Percentiles rank a stretch among this genome's conserved stretches.
Evolutionary conservation across 352 stramenopile genomes (phyloP).

Genomic region (Globisporangium spinosum): DNA sequence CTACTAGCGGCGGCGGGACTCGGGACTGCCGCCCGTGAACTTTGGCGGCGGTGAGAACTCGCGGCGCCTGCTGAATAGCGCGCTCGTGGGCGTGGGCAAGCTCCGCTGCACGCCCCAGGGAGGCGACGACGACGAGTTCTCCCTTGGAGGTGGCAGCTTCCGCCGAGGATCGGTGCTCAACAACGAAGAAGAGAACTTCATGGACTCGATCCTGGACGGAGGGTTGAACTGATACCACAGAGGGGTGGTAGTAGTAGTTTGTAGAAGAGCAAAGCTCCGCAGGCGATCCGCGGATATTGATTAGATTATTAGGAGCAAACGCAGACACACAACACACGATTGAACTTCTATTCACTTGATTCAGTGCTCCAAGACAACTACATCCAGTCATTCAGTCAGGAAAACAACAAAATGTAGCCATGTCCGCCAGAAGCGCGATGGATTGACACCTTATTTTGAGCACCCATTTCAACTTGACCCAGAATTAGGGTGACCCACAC

Average conservation of each 20-base stretch:
- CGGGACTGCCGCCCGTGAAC: conserved; percentile 37
- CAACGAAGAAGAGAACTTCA: conserved; percentile 81
- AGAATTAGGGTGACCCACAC: conserved; percentile 2
- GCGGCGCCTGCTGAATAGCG: conserved; percentile 59
- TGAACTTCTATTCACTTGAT: background rate
- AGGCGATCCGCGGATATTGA: background rate
- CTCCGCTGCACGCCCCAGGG: conserved; percentile 53
- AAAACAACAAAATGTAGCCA: background rate
- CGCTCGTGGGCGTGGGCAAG: conserved; percentile 59
- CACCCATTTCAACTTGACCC: background rate
- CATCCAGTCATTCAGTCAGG: background rate
- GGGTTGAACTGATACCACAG: conserved; percentile 12
- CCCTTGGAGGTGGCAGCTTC: conserved; percentile 1
- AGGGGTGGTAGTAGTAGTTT: background rate
- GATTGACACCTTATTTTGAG: background rate
- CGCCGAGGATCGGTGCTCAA: conserved; percentile 44
- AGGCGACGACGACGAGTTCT: conserved; percentile 22
- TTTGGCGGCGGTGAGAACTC: conserved; percentile 39
- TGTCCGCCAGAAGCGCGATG: background rate
- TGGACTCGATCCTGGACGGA: conserved; percentile 68
- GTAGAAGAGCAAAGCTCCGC: background rate
- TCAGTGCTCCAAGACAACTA: background rate
- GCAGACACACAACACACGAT: conserved; percentile 1
- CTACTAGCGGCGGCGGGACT: background rate
- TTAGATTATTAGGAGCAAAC: background rate